phyloP scores from a whole-genome alignment of 208 protist species.

The Perkinsela sp. region DNA sequence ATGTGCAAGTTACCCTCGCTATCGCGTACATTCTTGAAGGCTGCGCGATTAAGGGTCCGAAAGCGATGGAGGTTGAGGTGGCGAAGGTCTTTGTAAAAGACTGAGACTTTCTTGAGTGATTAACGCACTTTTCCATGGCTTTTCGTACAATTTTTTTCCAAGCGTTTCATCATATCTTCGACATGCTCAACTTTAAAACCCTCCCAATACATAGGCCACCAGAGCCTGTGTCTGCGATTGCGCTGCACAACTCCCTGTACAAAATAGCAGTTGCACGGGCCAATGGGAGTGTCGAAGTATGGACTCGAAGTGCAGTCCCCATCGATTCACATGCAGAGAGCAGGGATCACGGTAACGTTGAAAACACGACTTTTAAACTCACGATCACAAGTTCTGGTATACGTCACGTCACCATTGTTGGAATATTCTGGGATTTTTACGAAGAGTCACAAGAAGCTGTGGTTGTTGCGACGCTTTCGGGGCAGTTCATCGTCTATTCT shows the following conservation, averaged over 20 bases:
- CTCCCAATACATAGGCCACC: not conserved
- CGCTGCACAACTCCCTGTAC: not conserved
- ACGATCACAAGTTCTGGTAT: not conserved
- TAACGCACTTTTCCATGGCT: not conserved
- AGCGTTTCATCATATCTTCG: not conserved
- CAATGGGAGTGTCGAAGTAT: not conserved
- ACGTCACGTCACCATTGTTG: not conserved
- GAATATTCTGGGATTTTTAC: not conserved
- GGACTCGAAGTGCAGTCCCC: not conserved
- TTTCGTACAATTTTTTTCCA: not conserved
- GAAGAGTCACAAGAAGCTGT: not conserved
- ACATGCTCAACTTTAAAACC: not conserved
- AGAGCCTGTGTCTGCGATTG: not conserved
- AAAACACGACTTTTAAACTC: too few relatives aligned
- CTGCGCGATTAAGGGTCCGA: not conserved
- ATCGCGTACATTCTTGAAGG: not conserved
- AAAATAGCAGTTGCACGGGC: not conserved
- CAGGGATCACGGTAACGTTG: too few relatives aligned
- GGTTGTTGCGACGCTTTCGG: not conserved
- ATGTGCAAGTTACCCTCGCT: not conserved
- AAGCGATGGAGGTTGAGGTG: not conserved
- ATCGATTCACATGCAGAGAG: too few relatives aligned
- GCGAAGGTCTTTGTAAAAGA: not conserved
- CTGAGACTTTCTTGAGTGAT: not conserved
- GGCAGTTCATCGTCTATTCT: not conserved